Conservation (phyloP, 2,329 filamentous ascomycete species). For the Zalaria sp. region DNA sequence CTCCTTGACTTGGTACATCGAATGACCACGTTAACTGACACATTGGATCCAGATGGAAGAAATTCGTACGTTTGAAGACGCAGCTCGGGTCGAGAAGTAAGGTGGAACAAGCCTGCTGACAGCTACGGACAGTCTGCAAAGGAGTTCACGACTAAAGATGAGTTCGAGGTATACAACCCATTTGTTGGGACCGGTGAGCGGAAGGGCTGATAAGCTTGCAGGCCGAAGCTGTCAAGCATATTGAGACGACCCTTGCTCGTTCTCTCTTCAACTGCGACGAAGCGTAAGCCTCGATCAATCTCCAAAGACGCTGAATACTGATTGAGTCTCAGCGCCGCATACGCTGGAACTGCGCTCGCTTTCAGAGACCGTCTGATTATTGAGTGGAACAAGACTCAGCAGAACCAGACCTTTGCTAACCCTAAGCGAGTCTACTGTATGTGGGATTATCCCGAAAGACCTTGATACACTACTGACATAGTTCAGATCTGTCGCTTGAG, state of each 20-base stretch:
- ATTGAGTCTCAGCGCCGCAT: constrained; percentile 50
- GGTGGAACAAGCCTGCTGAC: neutral
- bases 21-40: constrained; percentile 1
- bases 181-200: constrained; percentile 9
- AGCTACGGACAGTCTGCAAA: constrained; percentile 37
- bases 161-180: constrained; percentile 45
- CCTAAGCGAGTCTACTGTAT: constrained; percentile 85
- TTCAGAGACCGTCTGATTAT: constrained; percentile 87
- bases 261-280: constrained; percentile 99
- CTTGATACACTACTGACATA: constrained; percentile 1
- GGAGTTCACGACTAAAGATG: constrained; percentile 64
- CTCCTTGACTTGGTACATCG: too few relatives aligned
- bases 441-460: constrained; percentile 8
- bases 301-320: neutral
- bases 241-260: constrained; percentile 89
- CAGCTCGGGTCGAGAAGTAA: too few relatives aligned
- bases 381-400: constrained; percentile 97
- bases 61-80: constrained; percentile 32
- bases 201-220: constrained; percentile 22
- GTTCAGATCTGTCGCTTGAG: constrained; percentile 71
- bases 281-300: constrained; percentile 24
- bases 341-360: constrained; percentile 78
- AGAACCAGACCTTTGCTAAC: constrained; percentile 81
- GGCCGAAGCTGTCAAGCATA: constrained; percentile 77
- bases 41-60: constrained; percentile 37